Evolutionary conservation across 1,284 basidiomycete species (phyloP), one percentile per base, ranked within the genome.

Genomic region (Apiotrichum siamense): DNA sequence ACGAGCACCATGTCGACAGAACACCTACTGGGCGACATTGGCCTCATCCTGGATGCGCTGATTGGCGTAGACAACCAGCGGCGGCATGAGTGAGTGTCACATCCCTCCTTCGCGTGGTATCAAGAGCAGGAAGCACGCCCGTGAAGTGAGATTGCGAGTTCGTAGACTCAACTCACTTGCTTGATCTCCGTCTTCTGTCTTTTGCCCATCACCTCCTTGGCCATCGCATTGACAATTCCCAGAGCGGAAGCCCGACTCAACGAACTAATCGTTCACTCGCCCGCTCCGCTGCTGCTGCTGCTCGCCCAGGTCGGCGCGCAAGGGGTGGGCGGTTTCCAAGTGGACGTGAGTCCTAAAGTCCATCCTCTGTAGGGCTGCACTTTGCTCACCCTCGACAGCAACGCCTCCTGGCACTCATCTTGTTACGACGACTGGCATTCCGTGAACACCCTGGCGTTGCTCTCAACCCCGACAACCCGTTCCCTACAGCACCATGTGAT

Each of bases 251-350:
- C 32, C n/a, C 61, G 62, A 17, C 59, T 72, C 17, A 56, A 55
- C n/a, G 31, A 52, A 17, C 52, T 69, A 3, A 57, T 61, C 4
- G 49, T 61, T 13, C 48, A 58, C 31, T 53, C 59, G n/a, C 62
- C 70, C 1, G 67, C 53, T 1, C 61, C 65, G 12, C 49, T 65
- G 5, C 54, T 72, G 7, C 52, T 72, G 2, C 44, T 71, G 1
- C 63, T 72, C 2, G 63, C 66, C 21, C 70, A 72, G 49, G 63
- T 72, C 33, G 70, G 70, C 13, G 66, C 68, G 3, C 63, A 59
- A 41, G 69, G 64, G 15, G 70, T 72, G 0, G 70, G 70, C 13
- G 70, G 70, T 4, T 72, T 67, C 48, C 70, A 70, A 45, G 52
- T 67, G 0, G 70, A 72, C 36, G 70, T 71, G 52, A 54, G 67